Base-by-base conservation (phyloP, 352 stramenopile genomes). In the Phytophthora rubi region DNA sequence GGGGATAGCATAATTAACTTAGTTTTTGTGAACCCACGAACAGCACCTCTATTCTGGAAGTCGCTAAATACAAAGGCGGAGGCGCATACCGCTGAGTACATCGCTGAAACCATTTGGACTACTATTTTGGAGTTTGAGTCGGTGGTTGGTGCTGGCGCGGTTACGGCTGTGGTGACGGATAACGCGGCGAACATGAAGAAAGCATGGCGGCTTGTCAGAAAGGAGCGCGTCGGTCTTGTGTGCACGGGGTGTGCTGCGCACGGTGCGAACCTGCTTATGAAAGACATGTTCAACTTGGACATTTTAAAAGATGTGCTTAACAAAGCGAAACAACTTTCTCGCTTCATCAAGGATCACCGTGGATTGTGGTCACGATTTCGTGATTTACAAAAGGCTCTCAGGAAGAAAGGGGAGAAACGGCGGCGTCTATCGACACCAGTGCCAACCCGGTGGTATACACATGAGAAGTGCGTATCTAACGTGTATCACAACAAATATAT, bases 211-310 rank as follows among this genome's bases (percentile, higher is more conserved):
- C 32, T 42, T 1, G 13, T 67, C 0, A 48, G 56, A 49, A n/a
- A 15, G 3, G 4, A 39, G 6, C 37, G 44, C 7, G 35, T 10
- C 10, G 60, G 59, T 7, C 32, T 74, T 26, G 53, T 65, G 9
- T 68, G 48, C 18, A 60, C 54, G 8, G 60, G 59, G 1, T 73
- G 67, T 26, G 45, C 44, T 4, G 54, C 51, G 3, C 55, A 73
- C 32, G n/a, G 35, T 2, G 66, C 66, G 49, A 70, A 70, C 18
- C 32, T 70, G 8, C 10, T 70, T 3, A 75, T 75, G 18, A 75
- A 75, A 52, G 54, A 70, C 32, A n/a, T 75, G 5, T 61, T 74
- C 37, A 28, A 54, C 15, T 7, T 67, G 16, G 13, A 37, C 1
- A 32, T 32, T n/a, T 58, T 58, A n/a, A 58, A 48, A 37, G 9